Percentiles rank a stretch among this genome's conserved stretches.
These are phyloP conservation scores for Blastobotrys capitulatus DNA, from an alignment of 1,139 yeast species.

Conservation along the genomic window DNA sequence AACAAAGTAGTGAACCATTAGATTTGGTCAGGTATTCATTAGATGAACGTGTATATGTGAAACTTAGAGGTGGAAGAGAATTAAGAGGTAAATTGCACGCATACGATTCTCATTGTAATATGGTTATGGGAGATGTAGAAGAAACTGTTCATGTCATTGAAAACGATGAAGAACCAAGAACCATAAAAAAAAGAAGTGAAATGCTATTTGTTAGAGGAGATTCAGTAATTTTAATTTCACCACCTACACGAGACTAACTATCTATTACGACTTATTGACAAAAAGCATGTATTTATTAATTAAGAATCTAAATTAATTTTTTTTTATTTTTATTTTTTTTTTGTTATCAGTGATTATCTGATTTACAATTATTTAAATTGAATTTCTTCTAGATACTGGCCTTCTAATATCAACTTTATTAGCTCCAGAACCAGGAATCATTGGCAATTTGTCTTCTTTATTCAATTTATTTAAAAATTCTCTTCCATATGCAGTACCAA, in stretches of 20 bases:
- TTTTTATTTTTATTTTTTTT: neutral
- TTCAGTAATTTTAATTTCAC: constrained; percentile 76
- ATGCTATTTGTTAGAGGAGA: constrained; percentile 97
- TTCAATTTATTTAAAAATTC: constrained; percentile 51
- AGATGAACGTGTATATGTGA: constrained; percentile 83
- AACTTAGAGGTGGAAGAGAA: constrained; percentile 94
- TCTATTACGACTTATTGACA: neutral
- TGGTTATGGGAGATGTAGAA: constrained; percentile 88
- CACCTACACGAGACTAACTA: constrained; percentile 21
- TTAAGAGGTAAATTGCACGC: constrained; percentile 89
- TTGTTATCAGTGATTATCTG: neutral
- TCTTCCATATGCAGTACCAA: constrained; percentile 74
- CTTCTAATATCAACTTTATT: constrained; percentile 24
- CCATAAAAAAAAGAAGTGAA: constrained; percentile 62
- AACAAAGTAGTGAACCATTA: constrained; percentile 51
- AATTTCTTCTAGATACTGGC: constrained; percentile 50
- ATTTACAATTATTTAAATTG: constrained; percentile 37
- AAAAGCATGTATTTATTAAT: neutral
- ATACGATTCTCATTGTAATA: constrained; percentile 92
- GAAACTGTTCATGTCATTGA: constrained; percentile 68
- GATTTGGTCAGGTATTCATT: constrained; percentile 81
- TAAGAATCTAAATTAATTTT: neutral
- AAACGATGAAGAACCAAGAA: constrained; percentile 37
- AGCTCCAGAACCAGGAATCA: constrained; percentile 49
- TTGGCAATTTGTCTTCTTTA: constrained; percentile 50